Evolutionary conservation across 352 stramenopile genomes (phyloP).

Genomic region (Globisporangium splendens): DNA sequence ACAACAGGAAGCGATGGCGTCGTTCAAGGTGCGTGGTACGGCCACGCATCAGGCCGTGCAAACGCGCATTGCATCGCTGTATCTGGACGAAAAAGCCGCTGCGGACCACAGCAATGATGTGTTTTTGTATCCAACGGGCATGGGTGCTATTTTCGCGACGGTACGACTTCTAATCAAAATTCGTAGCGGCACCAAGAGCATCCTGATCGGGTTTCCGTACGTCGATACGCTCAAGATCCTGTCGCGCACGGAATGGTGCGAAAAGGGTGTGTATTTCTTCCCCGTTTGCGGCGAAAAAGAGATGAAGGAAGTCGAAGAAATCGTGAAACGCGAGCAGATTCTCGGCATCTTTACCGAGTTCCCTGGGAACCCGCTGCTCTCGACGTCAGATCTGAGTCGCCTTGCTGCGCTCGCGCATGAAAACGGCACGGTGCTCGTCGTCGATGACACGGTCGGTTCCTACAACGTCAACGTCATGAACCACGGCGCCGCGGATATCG

Average conservation of each 20-base stretch:
- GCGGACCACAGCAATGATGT: constrained; percentile 24
- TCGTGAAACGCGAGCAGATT: constrained; percentile 70
- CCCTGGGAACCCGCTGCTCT: constrained; percentile 90
- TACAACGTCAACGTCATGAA: constrained; percentile 91
- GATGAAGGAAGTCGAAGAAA: constrained; percentile 55
- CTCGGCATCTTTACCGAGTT: constrained; percentile 92
- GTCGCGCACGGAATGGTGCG: constrained; percentile 82
- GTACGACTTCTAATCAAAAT: constrained; percentile 68
- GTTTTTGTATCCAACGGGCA: constrained; percentile 85
- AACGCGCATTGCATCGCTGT: constrained; percentile 51
- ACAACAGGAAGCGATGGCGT: constrained; percentile 2
- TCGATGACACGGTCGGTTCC: constrained; percentile 90
- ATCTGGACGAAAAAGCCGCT: constrained; percentile 23
- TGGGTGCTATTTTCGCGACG: constrained; percentile 84
- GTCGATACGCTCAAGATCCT: constrained; percentile 93
- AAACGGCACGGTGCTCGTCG: constrained; percentile 82
- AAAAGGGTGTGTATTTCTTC: constrained; percentile 88
- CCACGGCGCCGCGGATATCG: constrained; percentile 72
- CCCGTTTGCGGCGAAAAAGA: constrained; percentile 63
- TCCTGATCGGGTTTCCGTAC: constrained; percentile 93
- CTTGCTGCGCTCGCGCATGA: constrained; percentile 82
- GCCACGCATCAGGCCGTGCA: constrained; percentile 34
- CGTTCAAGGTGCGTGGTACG: constrained; percentile 17
- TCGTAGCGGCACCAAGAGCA: constrained; percentile 44
- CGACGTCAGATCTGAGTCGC: constrained; percentile 74